Evolutionary conservation across 169 alveolate genomes (phyloP).

Genomic region (Cryptosporidium andersoni): DNA sequence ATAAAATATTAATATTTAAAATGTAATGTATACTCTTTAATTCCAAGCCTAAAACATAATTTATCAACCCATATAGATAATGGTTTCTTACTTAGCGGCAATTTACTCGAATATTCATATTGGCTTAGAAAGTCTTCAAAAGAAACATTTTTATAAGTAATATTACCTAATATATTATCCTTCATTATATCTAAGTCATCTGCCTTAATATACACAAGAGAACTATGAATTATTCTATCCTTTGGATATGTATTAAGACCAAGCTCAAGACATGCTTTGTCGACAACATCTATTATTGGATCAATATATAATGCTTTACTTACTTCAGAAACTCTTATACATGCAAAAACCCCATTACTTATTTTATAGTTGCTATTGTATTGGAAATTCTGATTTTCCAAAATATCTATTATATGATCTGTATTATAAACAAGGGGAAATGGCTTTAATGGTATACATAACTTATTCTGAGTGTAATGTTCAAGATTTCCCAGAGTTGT

Average conservation of each 20-base stretch:
- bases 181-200: neutral
- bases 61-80: constrained; percentile 16
- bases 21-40: constrained; percentile 6
- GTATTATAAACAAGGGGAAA: constrained; percentile 6
- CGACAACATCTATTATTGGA: constrained; percentile 16
- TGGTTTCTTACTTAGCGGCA: neutral
- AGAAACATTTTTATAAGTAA: neutral
- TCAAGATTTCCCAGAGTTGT: neutral
- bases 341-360: constrained; percentile 12
- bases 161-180: neutral
- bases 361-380: neutral
- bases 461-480: neutral
- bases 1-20: neutral
- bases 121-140: neutral
- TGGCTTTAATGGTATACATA: neutral
- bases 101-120: neutral
- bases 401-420: neutral
- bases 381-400: neutral
- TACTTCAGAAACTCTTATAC: neutral
- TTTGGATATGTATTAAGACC: constrained; percentile 8
- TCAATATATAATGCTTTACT: constrained; percentile 4
- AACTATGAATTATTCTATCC: constrained; percentile 4
- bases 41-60: constrained; percentile 18
- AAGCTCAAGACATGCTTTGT: neutral
- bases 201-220: constrained; percentile 20